These are phyloP conservation scores for Apiospora saccharicola DNA, from an alignment of 2,329 filamentous ascomycete genomes.

Conservation along the genomic window DNA sequence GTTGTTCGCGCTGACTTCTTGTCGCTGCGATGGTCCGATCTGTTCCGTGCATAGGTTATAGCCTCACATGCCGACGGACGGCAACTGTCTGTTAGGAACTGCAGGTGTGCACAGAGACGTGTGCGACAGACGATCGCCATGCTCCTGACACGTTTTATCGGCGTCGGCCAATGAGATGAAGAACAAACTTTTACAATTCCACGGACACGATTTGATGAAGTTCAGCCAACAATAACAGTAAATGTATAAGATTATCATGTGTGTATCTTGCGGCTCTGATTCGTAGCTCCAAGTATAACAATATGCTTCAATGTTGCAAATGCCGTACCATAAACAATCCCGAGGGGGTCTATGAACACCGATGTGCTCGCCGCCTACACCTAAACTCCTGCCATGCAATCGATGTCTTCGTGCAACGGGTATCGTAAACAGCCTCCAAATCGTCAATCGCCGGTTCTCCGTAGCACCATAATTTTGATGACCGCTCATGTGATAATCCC, in stretches of 20 bases:
- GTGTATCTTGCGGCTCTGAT: background rate
- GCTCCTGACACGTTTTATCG: background rate
- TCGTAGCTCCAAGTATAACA: background rate
- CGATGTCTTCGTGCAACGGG: conserved; percentile 2
- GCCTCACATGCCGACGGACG: background rate
- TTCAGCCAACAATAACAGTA: background rate
- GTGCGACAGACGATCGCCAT: background rate
- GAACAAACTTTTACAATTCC: background rate
- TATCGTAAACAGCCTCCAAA: background rate
- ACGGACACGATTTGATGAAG: background rate
- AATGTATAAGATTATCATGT: background rate
- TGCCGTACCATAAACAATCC: background rate
- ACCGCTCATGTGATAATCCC: background rate
- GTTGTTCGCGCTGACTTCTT: background rate
- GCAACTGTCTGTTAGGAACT: background rate
- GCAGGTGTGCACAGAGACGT: background rate
- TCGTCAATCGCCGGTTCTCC: background rate
- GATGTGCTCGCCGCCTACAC: background rate
- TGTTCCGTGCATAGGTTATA: background rate
- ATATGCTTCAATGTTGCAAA: background rate
- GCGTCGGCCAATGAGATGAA: background rate
- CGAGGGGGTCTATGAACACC: background rate
- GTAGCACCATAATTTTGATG: background rate
- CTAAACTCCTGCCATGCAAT: conserved; percentile 7
- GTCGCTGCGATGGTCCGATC: background rate